Evolutionary conservation across 2,329 filamentous ascomycete genomes (phyloP).

Genomic region (Teratosphaeria viscida): DNA sequence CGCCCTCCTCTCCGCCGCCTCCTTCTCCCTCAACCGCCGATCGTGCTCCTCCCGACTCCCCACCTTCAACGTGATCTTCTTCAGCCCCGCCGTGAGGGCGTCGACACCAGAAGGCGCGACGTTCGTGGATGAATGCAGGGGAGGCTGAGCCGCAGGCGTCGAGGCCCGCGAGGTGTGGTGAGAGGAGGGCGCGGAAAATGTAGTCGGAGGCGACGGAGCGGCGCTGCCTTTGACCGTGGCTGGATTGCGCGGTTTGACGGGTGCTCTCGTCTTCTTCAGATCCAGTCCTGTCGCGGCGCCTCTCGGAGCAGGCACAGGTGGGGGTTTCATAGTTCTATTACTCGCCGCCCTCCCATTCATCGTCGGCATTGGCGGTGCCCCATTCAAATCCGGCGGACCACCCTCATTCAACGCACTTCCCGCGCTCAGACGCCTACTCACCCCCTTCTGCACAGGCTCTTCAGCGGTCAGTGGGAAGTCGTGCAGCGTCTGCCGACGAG

Average conservation of each 20-base stretch:
- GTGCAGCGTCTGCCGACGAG: slow-evolving; percentile 29
- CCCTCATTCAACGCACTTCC: slow-evolving; percentile 19
- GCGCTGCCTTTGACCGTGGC: neutral
- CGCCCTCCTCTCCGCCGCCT: slow-evolving; percentile 33
- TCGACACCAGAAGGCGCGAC: slow-evolving; percentile 32
- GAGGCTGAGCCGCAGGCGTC: neutral
- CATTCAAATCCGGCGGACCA: slow-evolving; percentile 2
- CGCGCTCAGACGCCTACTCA: slow-evolving; percentile 24
- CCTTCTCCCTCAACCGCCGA: slow-evolving; percentile 26
- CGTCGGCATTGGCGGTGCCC: slow-evolving; percentile 15
- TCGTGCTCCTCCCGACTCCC: slow-evolving; percentile 49
- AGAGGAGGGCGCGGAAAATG: neutral
- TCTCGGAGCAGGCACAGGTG: slow-evolving; percentile 10
- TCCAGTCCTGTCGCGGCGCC: slow-evolving; percentile 3
- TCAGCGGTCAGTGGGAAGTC: slow-evolving; percentile 18
- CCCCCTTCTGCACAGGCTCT: slow-evolving; percentile 7
- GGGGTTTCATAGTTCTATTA: slow-evolving; percentile 22
- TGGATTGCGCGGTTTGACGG: slow-evolving; percentile 3
- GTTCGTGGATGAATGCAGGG: neutral
- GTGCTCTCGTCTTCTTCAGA: slow-evolving; percentile 19
- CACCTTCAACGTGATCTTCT: slow-evolving; percentile 49
- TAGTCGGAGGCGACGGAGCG: neutral
- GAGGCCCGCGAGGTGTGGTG: neutral
- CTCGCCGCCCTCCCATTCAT: slow-evolving; percentile 6
- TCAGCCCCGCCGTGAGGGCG: slow-evolving; percentile 41